Evolutionary conservation across 352 stramenopile genomes (phyloP), one percentile per base, ranked within the genome.

Genomic region (Plasmopara viticola): DNA sequence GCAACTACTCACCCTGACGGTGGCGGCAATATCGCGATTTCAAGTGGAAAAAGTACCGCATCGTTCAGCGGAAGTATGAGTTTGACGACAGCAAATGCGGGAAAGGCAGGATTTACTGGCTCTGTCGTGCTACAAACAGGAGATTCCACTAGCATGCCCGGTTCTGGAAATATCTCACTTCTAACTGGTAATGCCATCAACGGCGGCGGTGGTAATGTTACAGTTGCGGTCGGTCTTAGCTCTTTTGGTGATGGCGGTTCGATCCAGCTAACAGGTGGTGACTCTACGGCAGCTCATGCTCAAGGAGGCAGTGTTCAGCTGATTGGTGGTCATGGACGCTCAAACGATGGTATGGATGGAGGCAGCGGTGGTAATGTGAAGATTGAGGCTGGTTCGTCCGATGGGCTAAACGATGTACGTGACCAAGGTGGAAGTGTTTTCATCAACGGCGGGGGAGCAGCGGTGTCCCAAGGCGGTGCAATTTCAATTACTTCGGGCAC

Each of bases 101-200:
- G 86, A 10, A 89, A 70, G 15, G 56, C 60, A 30, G 74, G 72
- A 15, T 83, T 67, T 9, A 92, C 81, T 46, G 94, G 94, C 6
- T 78, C 59, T n/a, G 40, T 97, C 8, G 48, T 63, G 7, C 56
- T 97, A 17, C 63, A 60, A 38, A 95, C 84, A 13, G 78, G 76
- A 53, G 65, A 64, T 15, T 78, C 72, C 8, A 82, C 62, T 47
- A 66, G 60, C 20, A 51, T 52, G 37, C 69, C 69, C 28, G 72
- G 75, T 7, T 86, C 79, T 8, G 81, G 81, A 47, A 78, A 76
- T 60, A 53, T 96, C 9, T 70, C 77, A 34, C n/a, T 96, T 47
- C 38, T 47, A 15, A 91, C 79, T 43, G 85, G 84, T 15, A 63
- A 53, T 37, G 70, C 73, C 3, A 45, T 62, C 20, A 74, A 64